Evolutionary conservation across 805 yeast genomes (phyloP).

Genomic region (Lipomyces lipofer): DNA sequence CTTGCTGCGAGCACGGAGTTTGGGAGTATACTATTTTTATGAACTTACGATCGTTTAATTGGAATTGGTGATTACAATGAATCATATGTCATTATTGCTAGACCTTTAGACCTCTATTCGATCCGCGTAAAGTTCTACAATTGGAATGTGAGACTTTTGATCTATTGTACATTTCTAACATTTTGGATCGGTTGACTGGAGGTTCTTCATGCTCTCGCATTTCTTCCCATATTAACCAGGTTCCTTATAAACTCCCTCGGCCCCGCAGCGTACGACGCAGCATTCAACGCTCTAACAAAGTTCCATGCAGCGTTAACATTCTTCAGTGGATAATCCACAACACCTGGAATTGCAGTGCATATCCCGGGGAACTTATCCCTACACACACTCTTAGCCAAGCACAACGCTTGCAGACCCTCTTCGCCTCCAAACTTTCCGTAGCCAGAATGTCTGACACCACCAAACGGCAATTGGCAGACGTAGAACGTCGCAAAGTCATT

Average conservation of each 20-base stretch:
- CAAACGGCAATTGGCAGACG: constrained; percentile 95
- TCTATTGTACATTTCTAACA: too few relatives aligned
- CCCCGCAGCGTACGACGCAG: constrained; percentile 71
- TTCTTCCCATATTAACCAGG: constrained; percentile 13
- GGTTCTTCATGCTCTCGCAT: too few relatives aligned
- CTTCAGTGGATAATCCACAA: constrained; percentile 87
- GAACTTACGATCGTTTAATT: too few relatives aligned
- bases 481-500: constrained; percentile 95
- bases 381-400: constrained; percentile 83
- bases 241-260: constrained; percentile 58
- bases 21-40: too few relatives aligned
- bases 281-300: constrained; percentile 77
- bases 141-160: too few relatives aligned
- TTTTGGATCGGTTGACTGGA: too few relatives aligned
- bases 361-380: constrained; percentile 78
- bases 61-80: too few relatives aligned
- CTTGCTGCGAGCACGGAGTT: too few relatives aligned
- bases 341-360: constrained; percentile 77
- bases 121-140: too few relatives aligned
- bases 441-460: constrained; percentile 90
- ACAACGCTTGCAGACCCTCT: constrained; percentile 90
- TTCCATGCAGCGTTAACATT: constrained; percentile 84
- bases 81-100: too few relatives aligned
- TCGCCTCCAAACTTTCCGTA: constrained; percentile 98
- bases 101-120: too few relatives aligned